These are phyloP conservation scores for Saccharomyces mikatae DNA, from an alignment of 805 yeast species.

Conservation along the genomic window DNA sequence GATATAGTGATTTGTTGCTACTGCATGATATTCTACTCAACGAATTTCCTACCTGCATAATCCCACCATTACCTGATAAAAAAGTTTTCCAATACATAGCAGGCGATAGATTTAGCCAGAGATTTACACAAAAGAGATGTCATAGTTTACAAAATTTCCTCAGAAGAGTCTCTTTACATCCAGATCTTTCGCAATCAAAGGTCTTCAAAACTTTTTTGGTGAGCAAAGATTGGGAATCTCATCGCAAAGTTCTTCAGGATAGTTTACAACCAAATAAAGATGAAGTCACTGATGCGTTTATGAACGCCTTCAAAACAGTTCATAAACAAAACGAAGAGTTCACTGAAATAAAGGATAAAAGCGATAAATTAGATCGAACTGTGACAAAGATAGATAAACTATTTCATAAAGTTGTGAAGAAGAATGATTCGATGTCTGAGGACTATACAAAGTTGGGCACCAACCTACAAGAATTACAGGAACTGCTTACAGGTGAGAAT, in stretches of 20 bases:
- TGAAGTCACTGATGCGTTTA: slow-evolving; percentile 78
- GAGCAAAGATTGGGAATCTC: slow-evolving; percentile 30
- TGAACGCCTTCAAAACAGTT: slow-evolving; percentile 86
- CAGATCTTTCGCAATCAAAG: slow-evolving; percentile 58
- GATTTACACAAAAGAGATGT: slow-evolving; percentile 77
- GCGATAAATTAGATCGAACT: slow-evolving; percentile 80
- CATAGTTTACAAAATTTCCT: slow-evolving; percentile 73
- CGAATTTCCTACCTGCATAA: slow-evolving; percentile 77
- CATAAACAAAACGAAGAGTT: slow-evolving; percentile 65
- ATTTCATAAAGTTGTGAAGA: slow-evolving; percentile 61
- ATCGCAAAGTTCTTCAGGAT: slow-evolving; percentile 22
- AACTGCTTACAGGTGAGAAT: slow-evolving; percentile 39
- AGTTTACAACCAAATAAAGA: slow-evolving; percentile 37
- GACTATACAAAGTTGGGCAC: slow-evolving; percentile 66
- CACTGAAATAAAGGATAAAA: slow-evolving; percentile 70
- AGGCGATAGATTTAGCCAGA: slow-evolving; percentile 83
- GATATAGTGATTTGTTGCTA: slow-evolving; percentile 82
- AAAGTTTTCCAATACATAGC: slow-evolving; percentile 85
- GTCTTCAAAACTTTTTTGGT: slow-evolving; percentile 34
- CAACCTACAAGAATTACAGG: slow-evolving; percentile 62
- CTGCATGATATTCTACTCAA: slow-evolving; percentile 64
- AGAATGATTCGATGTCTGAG: slow-evolving; percentile 61
- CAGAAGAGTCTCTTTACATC: slow-evolving; percentile 66
- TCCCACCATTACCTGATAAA: slow-evolving; percentile 93
- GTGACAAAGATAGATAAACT: slow-evolving; percentile 69